phyloP scores from a whole-genome alignment of 106 monocot genomes.

The Hemerocallis citrina region DNA sequence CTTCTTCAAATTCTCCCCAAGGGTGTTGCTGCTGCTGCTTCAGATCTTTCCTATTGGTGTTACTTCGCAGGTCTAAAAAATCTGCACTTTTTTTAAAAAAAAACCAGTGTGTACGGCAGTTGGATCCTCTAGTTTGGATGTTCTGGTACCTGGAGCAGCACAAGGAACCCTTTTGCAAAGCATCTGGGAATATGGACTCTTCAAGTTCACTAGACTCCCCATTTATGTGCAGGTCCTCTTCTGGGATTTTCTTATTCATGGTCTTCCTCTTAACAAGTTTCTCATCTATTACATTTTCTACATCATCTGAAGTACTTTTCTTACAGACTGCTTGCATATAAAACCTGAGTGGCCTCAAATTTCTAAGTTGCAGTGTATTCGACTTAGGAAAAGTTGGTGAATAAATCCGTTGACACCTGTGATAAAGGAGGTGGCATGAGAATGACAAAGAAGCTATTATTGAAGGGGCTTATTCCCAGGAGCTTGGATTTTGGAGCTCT shows the following conservation, averaged over 20 bases:
- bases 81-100: too few species aligned
- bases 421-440: slow-evolving; percentile 12
- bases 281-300: slow-evolving; percentile 12
- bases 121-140: too few species aligned
- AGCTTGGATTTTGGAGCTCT: background rate
- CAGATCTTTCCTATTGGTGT: too few species aligned
- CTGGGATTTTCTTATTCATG: slow-evolving; percentile 19
- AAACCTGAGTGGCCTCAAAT: slow-evolving; percentile 17
- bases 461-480: background rate
- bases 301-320: slow-evolving; percentile 17
- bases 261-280: slow-evolving; percentile 29
- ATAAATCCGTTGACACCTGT: slow-evolving; percentile 14
- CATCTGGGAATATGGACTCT: background rate
- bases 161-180: background rate
- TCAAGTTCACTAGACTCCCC: slow-evolving; percentile 11
- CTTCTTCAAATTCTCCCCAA: too few species aligned
- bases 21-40: too few species aligned
- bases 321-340: slow-evolving; percentile 29
- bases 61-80: too few species aligned
- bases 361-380: slow-evolving; percentile 1
- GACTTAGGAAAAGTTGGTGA: background rate
- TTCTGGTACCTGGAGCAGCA: too few species aligned
- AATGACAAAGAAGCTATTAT: slow-evolving; percentile 17
- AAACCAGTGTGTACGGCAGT: too few species aligned
- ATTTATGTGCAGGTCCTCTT: slow-evolving; percentile 11